Evolutionary conservation across 345 rosid genomes (phyloP).

Genomic region (Garcia nutans): DNA sequence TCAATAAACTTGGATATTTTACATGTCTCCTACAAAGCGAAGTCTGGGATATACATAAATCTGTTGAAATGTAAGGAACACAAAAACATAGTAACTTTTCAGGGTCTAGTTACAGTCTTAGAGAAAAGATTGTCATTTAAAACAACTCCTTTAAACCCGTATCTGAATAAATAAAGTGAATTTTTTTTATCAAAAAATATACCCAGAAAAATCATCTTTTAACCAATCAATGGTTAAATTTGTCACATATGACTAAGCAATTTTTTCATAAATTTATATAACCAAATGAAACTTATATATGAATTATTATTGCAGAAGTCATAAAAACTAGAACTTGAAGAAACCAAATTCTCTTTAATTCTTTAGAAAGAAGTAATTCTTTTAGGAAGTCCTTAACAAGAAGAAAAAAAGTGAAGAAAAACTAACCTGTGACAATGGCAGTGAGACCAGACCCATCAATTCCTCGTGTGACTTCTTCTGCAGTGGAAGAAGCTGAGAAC

Average conservation of each 20-base stretch:
- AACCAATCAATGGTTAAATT: neutral
- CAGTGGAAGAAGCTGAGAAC: conserved; percentile 72
- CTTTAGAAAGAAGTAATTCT: too few relatives aligned
- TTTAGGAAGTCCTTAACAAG: too few relatives aligned
- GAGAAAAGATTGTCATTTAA: neutral
- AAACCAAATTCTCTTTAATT: neutral
- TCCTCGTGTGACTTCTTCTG: conserved; percentile 78
- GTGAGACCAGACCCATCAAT: conserved; percentile 73
- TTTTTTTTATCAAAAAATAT: too few relatives aligned
- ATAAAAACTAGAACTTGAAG: neutral
- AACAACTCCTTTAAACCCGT: neutral
- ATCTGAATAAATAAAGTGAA: neutral
- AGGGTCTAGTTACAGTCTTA: too few relatives aligned
- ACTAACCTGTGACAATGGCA: conserved; percentile 70
- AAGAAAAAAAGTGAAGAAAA: too few relatives aligned
- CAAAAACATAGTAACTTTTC: too few relatives aligned
- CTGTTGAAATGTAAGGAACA: too few relatives aligned
- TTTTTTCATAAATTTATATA: too few relatives aligned
- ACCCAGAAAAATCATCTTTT: neutral
- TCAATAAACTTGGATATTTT: neutral
- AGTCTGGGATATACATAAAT: too few relatives aligned
- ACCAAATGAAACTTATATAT: too few relatives aligned
- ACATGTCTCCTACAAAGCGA: neutral
- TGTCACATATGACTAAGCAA: neutral
- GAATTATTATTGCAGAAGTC: too few relatives aligned